Conservation (phyloP, 2,329 filamentous ascomycete species). For the Lithohypha guttulata region DNA sequence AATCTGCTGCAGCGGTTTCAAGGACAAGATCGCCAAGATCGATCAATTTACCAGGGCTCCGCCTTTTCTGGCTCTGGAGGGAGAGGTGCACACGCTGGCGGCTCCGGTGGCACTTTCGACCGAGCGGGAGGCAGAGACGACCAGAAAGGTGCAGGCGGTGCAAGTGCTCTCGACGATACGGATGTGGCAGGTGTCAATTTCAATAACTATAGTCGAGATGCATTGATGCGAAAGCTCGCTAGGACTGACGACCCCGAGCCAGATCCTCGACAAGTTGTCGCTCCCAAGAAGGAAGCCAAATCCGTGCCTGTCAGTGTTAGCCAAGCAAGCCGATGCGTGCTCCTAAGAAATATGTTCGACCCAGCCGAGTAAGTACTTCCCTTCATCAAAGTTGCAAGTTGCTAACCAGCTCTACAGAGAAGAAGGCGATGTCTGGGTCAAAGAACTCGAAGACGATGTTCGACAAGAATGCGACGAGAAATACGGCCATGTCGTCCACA, state of each 20-base stretch:
- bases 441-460: slow-evolving; percentile 89
- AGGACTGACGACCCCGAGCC: slow-evolving; percentile 73
- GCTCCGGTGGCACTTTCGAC: slow-evolving; percentile 64
- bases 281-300: slow-evolving; percentile 69
- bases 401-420: slow-evolving; percentile 49
- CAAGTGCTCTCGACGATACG: slow-evolving; percentile 91
- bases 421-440: slow-evolving; percentile 77
- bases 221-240: slow-evolving; percentile 96
- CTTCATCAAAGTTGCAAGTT: slow-evolving; percentile 8
- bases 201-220: slow-evolving; percentile 97
- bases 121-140: slow-evolving; percentile 79
- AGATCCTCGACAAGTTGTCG: slow-evolving; percentile 55
- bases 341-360: slow-evolving; percentile 93
- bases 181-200: slow-evolving; percentile 98
- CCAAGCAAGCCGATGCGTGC: slow-evolving; percentile 84
- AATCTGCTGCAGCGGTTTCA: slow-evolving; percentile 87
- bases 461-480: slow-evolving; percentile 84
- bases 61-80: slow-evolving; percentile 84
- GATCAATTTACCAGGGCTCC: slow-evolving; percentile 66
- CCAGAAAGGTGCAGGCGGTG: slow-evolving; percentile 76
- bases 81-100: slow-evolving; percentile 71
- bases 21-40: slow-evolving; percentile 59
- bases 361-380: slow-evolving; percentile 63
- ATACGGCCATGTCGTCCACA: slow-evolving; percentile 97
- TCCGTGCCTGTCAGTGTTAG: slow-evolving; percentile 76